Evolutionary conservation across 1,284 basidiomycete genomes (phyloP).

Genomic region (Farysia itapuensis): DNA sequence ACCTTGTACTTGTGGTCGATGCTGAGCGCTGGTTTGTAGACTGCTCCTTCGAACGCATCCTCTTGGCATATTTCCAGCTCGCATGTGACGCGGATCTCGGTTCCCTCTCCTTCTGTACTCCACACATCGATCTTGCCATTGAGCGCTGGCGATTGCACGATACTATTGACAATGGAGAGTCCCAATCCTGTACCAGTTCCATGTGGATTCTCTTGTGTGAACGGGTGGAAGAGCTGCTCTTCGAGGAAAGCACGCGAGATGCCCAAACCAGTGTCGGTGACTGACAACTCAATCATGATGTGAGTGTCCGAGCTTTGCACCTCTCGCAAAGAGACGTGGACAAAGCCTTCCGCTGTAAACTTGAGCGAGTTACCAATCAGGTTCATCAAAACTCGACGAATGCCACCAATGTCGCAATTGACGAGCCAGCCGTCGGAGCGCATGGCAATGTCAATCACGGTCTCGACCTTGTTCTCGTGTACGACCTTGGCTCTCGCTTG

Average conservation of each 20-base stretch:
- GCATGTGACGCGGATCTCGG: constrained; percentile 86
- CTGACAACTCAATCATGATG: constrained; percentile 80
- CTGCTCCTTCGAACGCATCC: constrained; percentile 36
- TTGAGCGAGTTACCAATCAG: constrained; percentile 89
- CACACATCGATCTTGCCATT: constrained; percentile 81
- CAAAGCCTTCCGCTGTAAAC: constrained; percentile 82
- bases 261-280: constrained; percentile 85
- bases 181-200: constrained; percentile 93
- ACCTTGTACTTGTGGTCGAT: constrained; percentile 65
- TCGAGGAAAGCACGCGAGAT: constrained; percentile 59
- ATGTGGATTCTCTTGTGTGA: constrained; percentile 83
- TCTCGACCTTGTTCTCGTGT: constrained; percentile 69
- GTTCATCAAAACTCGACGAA: constrained; percentile 91
- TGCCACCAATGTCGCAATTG: constrained; percentile 86
- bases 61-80: constrained; percentile 67
- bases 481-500: constrained; percentile 26
- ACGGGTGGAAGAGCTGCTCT: constrained; percentile 95
- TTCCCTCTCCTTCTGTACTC: constrained; percentile 86
- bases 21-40: constrained; percentile 63
- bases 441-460: constrained; percentile 80
- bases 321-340: constrained; percentile 81
- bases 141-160: constrained; percentile 80
- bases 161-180: constrained; percentile 94
- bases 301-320: constrained; percentile 66
- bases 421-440: constrained; percentile 78